Percentiles rank a stretch among this genome's conserved stretches.
These are phyloP conservation scores for Primulina huaijiensis DNA, from an alignment of 257 asterid species.

Conservation along the genomic window DNA sequence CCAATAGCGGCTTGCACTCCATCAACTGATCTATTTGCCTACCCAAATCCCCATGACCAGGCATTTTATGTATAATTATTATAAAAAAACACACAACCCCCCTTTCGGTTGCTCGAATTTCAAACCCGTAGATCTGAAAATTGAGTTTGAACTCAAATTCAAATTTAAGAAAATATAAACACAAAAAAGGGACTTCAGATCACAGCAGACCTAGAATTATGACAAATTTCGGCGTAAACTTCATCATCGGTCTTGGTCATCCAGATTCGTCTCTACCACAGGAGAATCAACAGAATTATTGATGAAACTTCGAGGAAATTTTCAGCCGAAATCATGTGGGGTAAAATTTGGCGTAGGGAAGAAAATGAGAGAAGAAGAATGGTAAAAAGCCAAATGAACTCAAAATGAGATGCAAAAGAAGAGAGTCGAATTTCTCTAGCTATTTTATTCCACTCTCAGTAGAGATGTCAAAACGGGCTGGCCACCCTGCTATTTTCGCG, in stretches of 20 bases:
- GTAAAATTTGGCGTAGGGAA: slow-evolving; percentile 5
- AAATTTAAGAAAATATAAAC: neutral
- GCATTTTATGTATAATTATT: slow-evolving; percentile 43
- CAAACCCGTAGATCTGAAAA: slow-evolving; percentile 37
- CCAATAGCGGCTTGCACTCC: slow-evolving; percentile 66
- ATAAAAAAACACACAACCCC: slow-evolving; percentile 8
- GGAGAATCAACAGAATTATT: slow-evolving; percentile 17
- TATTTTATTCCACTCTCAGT: too few species aligned
- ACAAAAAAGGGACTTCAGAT: slow-evolving; percentile 22
- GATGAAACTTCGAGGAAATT: neutral
- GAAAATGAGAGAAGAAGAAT: slow-evolving; percentile 28
- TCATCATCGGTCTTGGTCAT: neutral
- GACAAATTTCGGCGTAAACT: slow-evolving; percentile 8
- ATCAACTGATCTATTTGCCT: slow-evolving; percentile 84
- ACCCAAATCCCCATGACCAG: slow-evolving; percentile 82
- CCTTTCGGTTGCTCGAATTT: slow-evolving; percentile 22
- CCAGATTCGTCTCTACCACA: slow-evolving; percentile 26
- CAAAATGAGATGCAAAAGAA: slow-evolving; percentile 24
- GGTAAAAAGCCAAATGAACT: slow-evolving; percentile 53
- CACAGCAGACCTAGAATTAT: slow-evolving; percentile 34
- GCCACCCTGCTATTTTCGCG: too few species aligned
- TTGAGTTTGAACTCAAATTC: slow-evolving; percentile 23
- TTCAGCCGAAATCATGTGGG: slow-evolving; percentile 8
- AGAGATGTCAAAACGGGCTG: too few species aligned
- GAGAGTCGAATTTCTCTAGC: too few species aligned